Base-by-base conservation (phyloP, 106 monocot genomes). In the Acorus calamus region DNA sequence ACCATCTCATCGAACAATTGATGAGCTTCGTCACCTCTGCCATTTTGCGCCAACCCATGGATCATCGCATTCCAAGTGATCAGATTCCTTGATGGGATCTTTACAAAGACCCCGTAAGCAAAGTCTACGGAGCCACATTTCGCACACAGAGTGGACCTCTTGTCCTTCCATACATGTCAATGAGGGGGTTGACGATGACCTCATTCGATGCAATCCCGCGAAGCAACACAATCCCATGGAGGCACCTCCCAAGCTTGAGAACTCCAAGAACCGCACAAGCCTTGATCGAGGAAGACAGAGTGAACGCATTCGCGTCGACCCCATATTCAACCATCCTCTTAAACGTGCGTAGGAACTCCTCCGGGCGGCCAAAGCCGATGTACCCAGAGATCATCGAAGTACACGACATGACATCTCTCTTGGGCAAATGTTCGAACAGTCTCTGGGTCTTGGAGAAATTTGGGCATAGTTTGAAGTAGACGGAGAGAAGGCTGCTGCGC, bases 361-460 rank as follows among this genome's bases (percentile, higher is more conserved):
- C n/a, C 42, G 86, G 90, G 44, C 42, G 49, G 5, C 81, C 74
- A 7, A 61, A 71, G 9, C 84, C 86, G 43, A 89, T 61, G 64
- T 89, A 86, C 4, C 69, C 83, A 11, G 84, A 83, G 51, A 89
- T 12, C 69, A 94, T 76, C 50, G 89, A 94, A 44, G 86, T 86
- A 78, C 86, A 94, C 41, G 93, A 80, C 46, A 94, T 52, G 69
- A 84, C 71, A 64, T 94, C 89, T 42, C 57, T 70, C 5, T 54
- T 8, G 13, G 76, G 86, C 68, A 89, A 55, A 11, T 52, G 41
- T 50, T 86, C 79, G 67, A 94, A 94, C 68, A 86, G 66, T 46
- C 59, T 73, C 56, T 75, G 78, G 59, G 81, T 68, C 59, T 48
- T 11, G 49, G 66, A 62, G 67, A 81, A 28, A 66, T 84, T 61